Percentiles rank a stretch among this genome's conserved stretches.
These are phyloP conservation scores for Xerocomus minutiporus DNA, from an alignment of 1,284 basidiomycete genomes.

Conservation along the genomic window DNA sequence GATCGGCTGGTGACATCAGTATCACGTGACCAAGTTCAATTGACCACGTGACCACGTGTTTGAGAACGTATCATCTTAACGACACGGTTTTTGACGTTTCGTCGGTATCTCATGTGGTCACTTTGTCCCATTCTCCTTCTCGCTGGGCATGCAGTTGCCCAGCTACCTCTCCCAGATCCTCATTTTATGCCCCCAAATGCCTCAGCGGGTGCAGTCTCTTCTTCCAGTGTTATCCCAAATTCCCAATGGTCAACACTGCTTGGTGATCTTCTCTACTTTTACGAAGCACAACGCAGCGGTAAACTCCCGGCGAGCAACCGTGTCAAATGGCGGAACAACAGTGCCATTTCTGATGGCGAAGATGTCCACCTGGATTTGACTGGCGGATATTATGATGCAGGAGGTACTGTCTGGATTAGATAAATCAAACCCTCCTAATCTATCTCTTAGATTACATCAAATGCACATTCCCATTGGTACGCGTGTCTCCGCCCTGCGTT, in stretches of 20 bases:
- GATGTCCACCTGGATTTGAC: conserved; percentile 72
- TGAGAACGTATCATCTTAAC: conserved; percentile 9
- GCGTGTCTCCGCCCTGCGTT: conserved; percentile 11
- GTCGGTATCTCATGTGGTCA: conserved; percentile 22
- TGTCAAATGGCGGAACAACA: conserved; percentile 84
- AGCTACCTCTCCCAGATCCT: conserved; percentile 58
- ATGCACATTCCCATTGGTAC: conserved; percentile 72
- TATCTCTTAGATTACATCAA: conserved; percentile 76
- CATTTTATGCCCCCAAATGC: conserved; percentile 62
- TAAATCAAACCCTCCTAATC: conserved; percentile 2
- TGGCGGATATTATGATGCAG: conserved; percentile 91
- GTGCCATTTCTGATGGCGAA: conserved; percentile 70
- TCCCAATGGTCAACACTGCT: conserved; percentile 77
- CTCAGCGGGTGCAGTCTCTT: conserved; percentile 51
- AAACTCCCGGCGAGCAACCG: conserved; percentile 65
- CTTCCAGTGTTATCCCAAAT: conserved; percentile 50
- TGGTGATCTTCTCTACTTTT: conserved; percentile 82
- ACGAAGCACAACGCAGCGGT: conserved; percentile 87
- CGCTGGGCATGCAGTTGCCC: conserved; percentile 35
- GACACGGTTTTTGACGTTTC: not conserved
- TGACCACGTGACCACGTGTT: conserved; percentile 22
- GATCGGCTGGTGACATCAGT: conserved; percentile 9
- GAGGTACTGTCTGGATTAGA: conserved; percentile 44
- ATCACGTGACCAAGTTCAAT: conserved; percentile 9
- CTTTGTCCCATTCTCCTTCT: conserved; percentile 19